These are phyloP conservation scores for Conticribra weissflogii DNA, from an alignment of 108 stramenopile genomes.

Conservation along the genomic window DNA sequence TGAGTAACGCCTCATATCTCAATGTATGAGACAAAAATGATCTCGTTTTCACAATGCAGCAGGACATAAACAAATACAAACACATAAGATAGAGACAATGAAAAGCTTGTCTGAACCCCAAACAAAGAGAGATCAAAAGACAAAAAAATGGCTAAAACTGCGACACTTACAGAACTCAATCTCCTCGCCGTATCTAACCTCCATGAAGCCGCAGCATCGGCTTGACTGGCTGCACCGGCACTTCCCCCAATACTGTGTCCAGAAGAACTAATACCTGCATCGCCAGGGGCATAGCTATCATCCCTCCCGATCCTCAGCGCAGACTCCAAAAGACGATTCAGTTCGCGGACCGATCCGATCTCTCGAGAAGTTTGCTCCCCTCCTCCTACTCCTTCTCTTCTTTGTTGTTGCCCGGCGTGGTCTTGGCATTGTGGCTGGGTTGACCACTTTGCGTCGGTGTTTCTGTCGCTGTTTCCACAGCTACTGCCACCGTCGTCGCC, in stretches of 20 bases:
- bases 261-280: background rate
- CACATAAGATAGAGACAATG: no score
- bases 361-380: background rate
- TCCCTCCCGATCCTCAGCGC: conserved; percentile 38
- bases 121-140: background rate
- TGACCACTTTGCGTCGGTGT: background rate
- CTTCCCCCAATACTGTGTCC: background rate
- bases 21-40: no score
- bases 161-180: conserved; percentile 45
- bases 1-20: no score
- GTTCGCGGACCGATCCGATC: conserved; percentile 27
- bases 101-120: background rate
- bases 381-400: background rate
- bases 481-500: background rate
- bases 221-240: background rate
- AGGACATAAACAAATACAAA: no score
- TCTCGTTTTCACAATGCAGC: no score
- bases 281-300: conserved; percentile 2
- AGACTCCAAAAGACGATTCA: conserved; percentile 41
- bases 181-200: conserved; percentile 39
- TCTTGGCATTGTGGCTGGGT: background rate
- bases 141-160: background rate
- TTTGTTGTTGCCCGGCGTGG: background rate
- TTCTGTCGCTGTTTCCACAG: background rate
- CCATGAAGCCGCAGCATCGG: conserved; percentile 21